Percentiles rank a stretch among this genome's conserved stretches.
These are phyloP conservation scores for Ottelia alismoides DNA, from an alignment of 106 monocot genomes.

Conservation along the genomic window DNA sequence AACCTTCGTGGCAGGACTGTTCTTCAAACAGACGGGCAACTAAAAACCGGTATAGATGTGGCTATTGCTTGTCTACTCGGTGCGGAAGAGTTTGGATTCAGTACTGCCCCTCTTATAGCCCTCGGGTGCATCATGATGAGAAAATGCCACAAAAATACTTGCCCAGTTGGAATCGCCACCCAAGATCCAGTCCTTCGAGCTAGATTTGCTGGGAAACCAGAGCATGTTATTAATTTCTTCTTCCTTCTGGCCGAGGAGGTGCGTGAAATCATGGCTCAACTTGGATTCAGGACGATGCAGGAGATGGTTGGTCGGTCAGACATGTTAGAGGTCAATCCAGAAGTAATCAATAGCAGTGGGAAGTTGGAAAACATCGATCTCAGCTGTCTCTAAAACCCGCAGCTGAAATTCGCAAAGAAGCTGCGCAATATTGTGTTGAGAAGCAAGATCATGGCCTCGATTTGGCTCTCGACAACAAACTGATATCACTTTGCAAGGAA, in stretches of 20 bases:
- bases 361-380: conserved; percentile 83
- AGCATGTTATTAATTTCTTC: conserved; percentile 92
- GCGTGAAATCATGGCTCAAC: conserved; percentile 83
- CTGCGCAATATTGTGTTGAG: conserved; percentile 74
- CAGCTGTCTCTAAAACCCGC: conserved; percentile 61
- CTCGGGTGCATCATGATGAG: conserved; percentile 98
- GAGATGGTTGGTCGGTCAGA: conserved; percentile 97
- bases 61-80: conserved; percentile 82
- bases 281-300: conserved; percentile 54
- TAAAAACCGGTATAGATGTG: conserved; percentile 92
- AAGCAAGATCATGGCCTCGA: conserved; percentile 89
- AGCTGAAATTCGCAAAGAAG: conserved; percentile 57
- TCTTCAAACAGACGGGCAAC: conserved; percentile 91
- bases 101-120: conserved; percentile 89
- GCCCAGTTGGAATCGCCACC: conserved; percentile 93
- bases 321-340: conserved; percentile 64
- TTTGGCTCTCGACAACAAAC: conserved; percentile 55
- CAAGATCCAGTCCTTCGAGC: conserved; percentile 80
- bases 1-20: conserved; percentile 84
- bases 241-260: conserved; percentile 97
- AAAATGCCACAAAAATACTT: conserved; percentile 88
- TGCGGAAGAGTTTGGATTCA: conserved; percentile 96
- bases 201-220: conserved; percentile 89
- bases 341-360: conserved; percentile 66
- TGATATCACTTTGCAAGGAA: conserved; percentile 39